Evolutionary conservation across 1,139 yeast genomes (phyloP).

Genomic region (Taphrina deformans): DNA sequence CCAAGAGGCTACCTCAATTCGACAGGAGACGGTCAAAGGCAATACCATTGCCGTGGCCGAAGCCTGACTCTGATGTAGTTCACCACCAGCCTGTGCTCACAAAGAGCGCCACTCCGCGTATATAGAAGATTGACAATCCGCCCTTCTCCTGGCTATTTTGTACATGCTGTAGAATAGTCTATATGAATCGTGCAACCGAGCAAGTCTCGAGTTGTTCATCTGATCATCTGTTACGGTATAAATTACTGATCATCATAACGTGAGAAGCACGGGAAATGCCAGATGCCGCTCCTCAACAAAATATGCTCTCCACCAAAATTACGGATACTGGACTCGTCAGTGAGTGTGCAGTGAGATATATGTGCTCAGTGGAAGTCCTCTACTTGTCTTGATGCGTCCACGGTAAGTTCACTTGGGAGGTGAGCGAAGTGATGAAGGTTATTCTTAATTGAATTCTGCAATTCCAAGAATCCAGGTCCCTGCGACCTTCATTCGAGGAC

Average conservation of each 20-base stretch:
- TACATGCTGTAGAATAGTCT: not conserved
- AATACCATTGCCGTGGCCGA: not conserved
- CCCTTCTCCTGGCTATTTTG: no score
- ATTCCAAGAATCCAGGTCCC: conserved; percentile 1
- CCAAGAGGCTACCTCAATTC: not conserved
- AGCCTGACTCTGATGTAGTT: not conserved
- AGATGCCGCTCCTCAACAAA: not conserved
- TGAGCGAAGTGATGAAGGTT: conserved; percentile 4
- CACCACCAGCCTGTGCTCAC: no score
- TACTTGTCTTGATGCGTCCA: no score
- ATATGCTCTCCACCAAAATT: not conserved
- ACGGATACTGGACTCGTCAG: no score
- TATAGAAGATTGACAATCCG: no score
- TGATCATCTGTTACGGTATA: not conserved
- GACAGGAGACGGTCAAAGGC: not conserved
- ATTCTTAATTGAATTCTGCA: conserved; percentile 26
- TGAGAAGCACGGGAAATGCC: not conserved
- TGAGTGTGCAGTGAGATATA: no score
- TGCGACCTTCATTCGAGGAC: not conserved
- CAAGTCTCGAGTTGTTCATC: conserved; percentile 1
- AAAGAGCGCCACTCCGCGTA: no score
- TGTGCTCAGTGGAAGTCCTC: no score
- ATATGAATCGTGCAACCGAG: not conserved
- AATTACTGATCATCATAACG: not conserved
- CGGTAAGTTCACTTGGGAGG: no score